Conservation (phyloP, 495 filamentous ascomycete species). For the Venustampulla echinocandica region DNA sequence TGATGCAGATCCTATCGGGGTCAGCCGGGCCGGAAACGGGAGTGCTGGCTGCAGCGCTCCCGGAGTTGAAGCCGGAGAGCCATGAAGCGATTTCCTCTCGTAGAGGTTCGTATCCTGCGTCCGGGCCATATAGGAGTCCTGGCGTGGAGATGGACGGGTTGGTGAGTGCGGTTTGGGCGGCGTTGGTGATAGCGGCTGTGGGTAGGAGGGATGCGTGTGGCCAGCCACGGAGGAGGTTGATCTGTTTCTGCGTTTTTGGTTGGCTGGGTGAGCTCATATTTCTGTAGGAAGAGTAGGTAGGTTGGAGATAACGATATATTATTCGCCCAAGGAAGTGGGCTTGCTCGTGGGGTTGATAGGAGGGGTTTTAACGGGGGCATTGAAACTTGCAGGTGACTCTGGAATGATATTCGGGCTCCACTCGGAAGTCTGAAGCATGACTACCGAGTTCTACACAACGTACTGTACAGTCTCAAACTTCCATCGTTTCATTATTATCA, state of each 20-base stretch:
- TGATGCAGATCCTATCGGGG: constrained; percentile 61
- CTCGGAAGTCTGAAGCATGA: no score
- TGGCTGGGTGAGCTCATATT: background rate
- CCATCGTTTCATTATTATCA: no score
- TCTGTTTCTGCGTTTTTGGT: constrained; percentile 23
- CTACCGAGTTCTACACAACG: no score
- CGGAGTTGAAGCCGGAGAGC: constrained; percentile 53
- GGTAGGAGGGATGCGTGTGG: constrained; percentile 67
- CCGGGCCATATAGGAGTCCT: constrained; percentile 67
- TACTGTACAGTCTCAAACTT: no score
- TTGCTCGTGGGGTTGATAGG: background rate
- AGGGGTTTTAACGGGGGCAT: background rate
- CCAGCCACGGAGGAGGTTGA: constrained; percentile 66
- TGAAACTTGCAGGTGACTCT: background rate
- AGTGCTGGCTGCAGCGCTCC: background rate
- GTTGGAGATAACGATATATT: no score
- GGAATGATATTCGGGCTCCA: no score
- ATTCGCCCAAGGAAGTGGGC: no score
- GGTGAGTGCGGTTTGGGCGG: constrained; percentile 47
- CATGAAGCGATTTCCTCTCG: constrained; percentile 57
- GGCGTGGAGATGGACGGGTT: constrained; percentile 46
- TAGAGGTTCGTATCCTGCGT: constrained; percentile 61
- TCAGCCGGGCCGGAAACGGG: constrained; percentile 29
- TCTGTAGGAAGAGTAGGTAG: no score
- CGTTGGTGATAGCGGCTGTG: constrained; percentile 41